Conservation (phyloP, 176 grass and related monocot genomes). For the Rhynchospora pubera region DNA sequence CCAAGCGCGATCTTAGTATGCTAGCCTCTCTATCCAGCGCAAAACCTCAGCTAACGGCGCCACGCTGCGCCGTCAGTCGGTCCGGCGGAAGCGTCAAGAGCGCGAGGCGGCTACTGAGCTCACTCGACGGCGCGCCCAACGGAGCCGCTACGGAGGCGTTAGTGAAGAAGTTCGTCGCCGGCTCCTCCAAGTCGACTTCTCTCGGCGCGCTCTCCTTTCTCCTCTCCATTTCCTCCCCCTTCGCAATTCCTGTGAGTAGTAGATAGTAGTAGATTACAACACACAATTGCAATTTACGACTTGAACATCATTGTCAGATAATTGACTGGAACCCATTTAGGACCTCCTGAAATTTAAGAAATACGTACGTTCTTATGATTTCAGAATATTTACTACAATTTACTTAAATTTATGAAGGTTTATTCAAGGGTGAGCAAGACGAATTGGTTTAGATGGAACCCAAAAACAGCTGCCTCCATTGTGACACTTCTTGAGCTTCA, state of each 20-base stretch:
- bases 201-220: conserved; percentile 70
- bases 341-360: not conserved
- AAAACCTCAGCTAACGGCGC: not conserved
- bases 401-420: conserved; percentile 30
- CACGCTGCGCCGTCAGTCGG: conserved; percentile 21
- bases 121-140: conserved; percentile 53
- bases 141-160: conserved; percentile 53
- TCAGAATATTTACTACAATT: not conserved
- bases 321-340: no score
- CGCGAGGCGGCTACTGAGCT: conserved; percentile 56
- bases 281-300: not conserved
- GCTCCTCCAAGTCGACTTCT: conserved; percentile 65
- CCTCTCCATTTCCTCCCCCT: conserved; percentile 56
- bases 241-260: conserved; percentile 48
- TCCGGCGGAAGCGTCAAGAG: conserved; percentile 47
- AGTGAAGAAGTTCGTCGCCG: conserved; percentile 59
- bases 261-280: not conserved
- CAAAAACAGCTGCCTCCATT: conserved; percentile 47
- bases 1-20: not conserved
- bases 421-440: conserved; percentile 61
- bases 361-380: not conserved
- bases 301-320: not conserved
- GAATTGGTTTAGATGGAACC: conserved; percentile 74
- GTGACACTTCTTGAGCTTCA: conserved; percentile 45
- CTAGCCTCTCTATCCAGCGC: not conserved